Conservation (phyloP, 2,329 filamentous ascomycete genomes). For the Phialemoniopsis sp. region DNA sequence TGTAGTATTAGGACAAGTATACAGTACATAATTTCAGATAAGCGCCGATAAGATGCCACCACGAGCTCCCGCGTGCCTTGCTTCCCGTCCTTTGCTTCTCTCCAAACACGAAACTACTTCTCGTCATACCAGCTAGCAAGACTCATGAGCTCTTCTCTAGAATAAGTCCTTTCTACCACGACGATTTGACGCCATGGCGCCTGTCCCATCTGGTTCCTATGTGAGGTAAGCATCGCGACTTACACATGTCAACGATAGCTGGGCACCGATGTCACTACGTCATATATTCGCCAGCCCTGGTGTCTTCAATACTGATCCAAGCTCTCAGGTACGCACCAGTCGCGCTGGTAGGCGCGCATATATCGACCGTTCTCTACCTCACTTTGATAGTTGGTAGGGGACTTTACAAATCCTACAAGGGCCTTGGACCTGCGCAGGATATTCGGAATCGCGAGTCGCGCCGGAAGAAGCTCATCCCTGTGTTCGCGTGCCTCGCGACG, state of each 20-base stretch:
- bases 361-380: slow-evolving; percentile 22
- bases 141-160: too few species aligned
- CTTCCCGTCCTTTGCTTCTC: too few species aligned
- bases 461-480: slow-evolving; percentile 23
- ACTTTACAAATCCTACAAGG: slow-evolving; percentile 27
- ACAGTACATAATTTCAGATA: too few species aligned
- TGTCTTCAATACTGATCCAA: background rate
- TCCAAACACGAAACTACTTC: too few species aligned
- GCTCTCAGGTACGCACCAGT: slow-evolving; percentile 23
- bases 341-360: slow-evolving; percentile 19
- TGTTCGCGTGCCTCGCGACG: slow-evolving; percentile 25
- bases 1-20: too few species aligned
- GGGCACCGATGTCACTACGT: too few species aligned
- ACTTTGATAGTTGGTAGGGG: slow-evolving; percentile 23
- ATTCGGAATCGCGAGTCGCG: slow-evolving; percentile 26
- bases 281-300: too few species aligned
- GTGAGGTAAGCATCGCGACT: slow-evolving; percentile 9
- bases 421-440: slow-evolving; percentile 26
- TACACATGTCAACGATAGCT: background rate
- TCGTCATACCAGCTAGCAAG: too few species aligned
- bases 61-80: too few species aligned
- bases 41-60: too few species aligned
- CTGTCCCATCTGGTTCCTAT: slow-evolving; percentile 15
- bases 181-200: slow-evolving; percentile 10
- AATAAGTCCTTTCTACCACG: too few species aligned